Base-by-base conservation (phyloP, 805 yeast species). In the Cyberlindnera americana region DNA sequence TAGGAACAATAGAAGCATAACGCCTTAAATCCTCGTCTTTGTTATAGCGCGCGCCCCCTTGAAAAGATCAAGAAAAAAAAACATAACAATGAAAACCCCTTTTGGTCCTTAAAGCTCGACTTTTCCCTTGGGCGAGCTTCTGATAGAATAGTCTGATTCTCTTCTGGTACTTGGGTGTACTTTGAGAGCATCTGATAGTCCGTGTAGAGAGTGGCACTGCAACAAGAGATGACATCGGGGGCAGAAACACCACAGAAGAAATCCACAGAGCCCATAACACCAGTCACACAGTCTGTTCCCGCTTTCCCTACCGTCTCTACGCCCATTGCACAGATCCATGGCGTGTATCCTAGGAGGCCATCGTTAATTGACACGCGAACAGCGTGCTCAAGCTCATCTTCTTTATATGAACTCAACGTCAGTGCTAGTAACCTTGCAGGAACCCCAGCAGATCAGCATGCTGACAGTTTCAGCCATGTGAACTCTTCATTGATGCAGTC, bases 341-440 rank as follows among this genome's bases (percentile, higher is more conserved):
- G 27, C 3, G 3, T 23, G 6, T 24, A 33, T 22, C 15, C 22
- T 17, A 28, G 46, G 12, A 33, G 50, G 23, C 48, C 48, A 5
- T 47, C 50, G 26, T 25, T 42, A 6, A 25, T 37, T 13, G 44
- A 46, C 3, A 15, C 44, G 5, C 30, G 40, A 12, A 35, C 48
- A 2, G 25, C 34, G 1, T 48, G 48, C 23, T 48, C 48, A 8
- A 30, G 40, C 14, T 44, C 52, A 6, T 41, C 47, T 5, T 48
- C 52, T 15, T 31, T 48, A 10, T 48, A 48, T 18, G 52, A 48
- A 38, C 37, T 41, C 26, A 47, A 34, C 28, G 41, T 28, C 17
- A 38, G 41, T 17, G 44, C 35, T n/a, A 36, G 38, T 13, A 33
- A 37, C 23, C 23, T 37, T 13, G 30, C 38, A 7, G 42, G 37